Conservation (phyloP, 495 filamentous ascomycete species). For the Tuber calosporum region DNA sequence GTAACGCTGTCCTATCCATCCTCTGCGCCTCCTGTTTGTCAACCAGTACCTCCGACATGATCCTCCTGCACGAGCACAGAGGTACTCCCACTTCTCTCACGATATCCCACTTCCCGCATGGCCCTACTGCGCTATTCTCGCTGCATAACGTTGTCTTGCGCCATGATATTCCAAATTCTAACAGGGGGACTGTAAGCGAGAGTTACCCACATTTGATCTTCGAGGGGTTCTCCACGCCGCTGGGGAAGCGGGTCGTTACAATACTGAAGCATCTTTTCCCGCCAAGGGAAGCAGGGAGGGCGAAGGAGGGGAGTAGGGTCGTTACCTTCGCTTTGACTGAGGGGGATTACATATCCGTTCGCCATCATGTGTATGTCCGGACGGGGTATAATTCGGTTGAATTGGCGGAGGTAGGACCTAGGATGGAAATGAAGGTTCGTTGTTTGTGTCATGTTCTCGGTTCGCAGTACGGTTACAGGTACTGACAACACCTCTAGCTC, state of each 20-base stretch:
- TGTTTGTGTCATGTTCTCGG: not conserved
- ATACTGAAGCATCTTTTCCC: constrained; percentile 94
- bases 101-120: constrained; percentile 84
- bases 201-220: constrained; percentile 93
- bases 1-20: constrained; percentile 78
- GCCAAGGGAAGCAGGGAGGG: constrained; percentile 63
- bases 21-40: constrained; percentile 72
- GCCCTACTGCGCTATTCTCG: constrained; percentile 83
- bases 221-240: constrained; percentile 75
- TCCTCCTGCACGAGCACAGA: constrained; percentile 88
- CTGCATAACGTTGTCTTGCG: constrained; percentile 92
- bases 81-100: constrained; percentile 88
- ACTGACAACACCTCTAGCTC: constrained; percentile 45
- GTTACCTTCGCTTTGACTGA: constrained; percentile 94
- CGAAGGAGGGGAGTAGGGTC: constrained; percentile 75
- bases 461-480: not conserved
- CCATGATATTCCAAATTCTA: constrained; percentile 81
- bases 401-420: constrained; percentile 85
- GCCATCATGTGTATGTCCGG: constrained; percentile 75
- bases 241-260: constrained; percentile 80
- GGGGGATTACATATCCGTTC: constrained; percentile 74
- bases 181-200: constrained; percentile 85
- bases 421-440: constrained; percentile 73
- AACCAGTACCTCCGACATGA: constrained; percentile 71
- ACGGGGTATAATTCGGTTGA: constrained; percentile 84